A percentile compares a stretch with the other conserved stretches of the same genome.
phyloP scores from a whole-genome alignment of 2,329 filamentous ascomycete species.

The Lasiodiplodia hormozganensis region DNA sequence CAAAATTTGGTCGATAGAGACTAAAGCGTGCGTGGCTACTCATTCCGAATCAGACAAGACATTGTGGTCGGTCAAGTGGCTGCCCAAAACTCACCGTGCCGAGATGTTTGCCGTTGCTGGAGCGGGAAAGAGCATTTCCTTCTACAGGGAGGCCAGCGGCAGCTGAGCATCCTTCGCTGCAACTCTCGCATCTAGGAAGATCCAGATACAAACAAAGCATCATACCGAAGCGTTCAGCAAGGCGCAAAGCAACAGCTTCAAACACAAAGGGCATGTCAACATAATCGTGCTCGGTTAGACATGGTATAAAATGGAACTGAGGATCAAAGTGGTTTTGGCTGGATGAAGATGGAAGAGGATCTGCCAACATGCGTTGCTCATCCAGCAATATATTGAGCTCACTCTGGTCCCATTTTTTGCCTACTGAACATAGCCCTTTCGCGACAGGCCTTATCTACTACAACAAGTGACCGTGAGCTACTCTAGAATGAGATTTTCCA shows the following conservation, averaged over 20 bases:
- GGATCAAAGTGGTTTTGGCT: not conserved
- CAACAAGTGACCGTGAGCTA: no score
- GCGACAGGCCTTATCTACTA: no score
- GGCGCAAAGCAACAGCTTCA: not conserved
- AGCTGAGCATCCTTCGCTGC: slow-evolving; percentile 8
- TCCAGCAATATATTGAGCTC: no score
- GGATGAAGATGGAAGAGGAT: not conserved
- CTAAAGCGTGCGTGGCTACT: slow-evolving; percentile 84
- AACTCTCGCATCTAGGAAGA: no score
- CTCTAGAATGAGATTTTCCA: no score
- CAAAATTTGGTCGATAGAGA: slow-evolving; percentile 94
- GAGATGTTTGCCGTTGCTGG: slow-evolving; percentile 52
- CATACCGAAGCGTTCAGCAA: not conserved
- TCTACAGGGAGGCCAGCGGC: slow-evolving; percentile 51
- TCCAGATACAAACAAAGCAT: not conserved
- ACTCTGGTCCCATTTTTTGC: no score
- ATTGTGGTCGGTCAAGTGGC: slow-evolving; percentile 48
- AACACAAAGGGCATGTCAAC: not conserved
- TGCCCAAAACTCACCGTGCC: slow-evolving; percentile 46
- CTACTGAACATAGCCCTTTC: no score
- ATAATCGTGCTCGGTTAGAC: not conserved
- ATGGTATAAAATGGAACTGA: not conserved
- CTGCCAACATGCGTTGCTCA: no score
- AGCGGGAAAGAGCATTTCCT: slow-evolving; percentile 44
- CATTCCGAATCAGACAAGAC: slow-evolving; percentile 78